phyloP scores from a whole-genome alignment of 805 yeast genomes.

The Pichia scutulata region DNA sequence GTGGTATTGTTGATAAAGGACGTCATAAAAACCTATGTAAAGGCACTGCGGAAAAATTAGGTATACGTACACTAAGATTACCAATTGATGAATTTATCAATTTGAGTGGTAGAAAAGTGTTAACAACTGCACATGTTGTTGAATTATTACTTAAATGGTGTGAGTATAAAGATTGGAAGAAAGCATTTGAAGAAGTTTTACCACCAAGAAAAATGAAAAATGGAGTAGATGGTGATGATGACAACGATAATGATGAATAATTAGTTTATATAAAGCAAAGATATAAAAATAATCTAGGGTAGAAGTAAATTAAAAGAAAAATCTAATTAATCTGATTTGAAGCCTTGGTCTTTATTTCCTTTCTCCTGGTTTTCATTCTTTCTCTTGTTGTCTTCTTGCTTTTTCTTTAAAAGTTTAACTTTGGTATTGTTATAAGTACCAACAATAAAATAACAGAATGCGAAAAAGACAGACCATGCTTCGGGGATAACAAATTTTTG shows the following conservation, averaged over 20 bases:
- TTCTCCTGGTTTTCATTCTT: background rate
- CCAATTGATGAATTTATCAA: conserved; percentile 84
- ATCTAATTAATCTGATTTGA: background rate
- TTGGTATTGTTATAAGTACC: conserved; percentile 57
- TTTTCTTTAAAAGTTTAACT: conserved; percentile 30
- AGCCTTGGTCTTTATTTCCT: background rate
- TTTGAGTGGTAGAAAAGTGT: conserved; percentile 76
- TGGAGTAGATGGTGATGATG: background rate
- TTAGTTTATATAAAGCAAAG: background rate
- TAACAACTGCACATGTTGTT: conserved; percentile 93
- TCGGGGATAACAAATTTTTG: conserved; percentile 51
- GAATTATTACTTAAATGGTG: conserved; percentile 78
- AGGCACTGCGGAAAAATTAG: conserved; percentile 69
- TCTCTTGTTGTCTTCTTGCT: background rate
- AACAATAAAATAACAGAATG: conserved; percentile 46
- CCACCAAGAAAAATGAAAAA: conserved; percentile 62
- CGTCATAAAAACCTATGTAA: conserved; percentile 75
- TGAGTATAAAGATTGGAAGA: conserved; percentile 74
- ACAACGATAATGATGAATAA: background rate
- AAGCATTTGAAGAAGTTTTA: conserved; percentile 77
- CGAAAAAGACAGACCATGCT: conserved; percentile 59
- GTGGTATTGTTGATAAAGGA: conserved; percentile 95
- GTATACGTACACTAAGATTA: conserved; percentile 64
- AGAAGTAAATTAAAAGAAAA: background rate
- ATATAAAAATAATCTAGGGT: background rate